Percentiles rank a stretch among this genome's conserved stretches.
phyloP scores from a whole-genome alignment of 139 green algal species.

The Micractinium conductrix region DNA sequence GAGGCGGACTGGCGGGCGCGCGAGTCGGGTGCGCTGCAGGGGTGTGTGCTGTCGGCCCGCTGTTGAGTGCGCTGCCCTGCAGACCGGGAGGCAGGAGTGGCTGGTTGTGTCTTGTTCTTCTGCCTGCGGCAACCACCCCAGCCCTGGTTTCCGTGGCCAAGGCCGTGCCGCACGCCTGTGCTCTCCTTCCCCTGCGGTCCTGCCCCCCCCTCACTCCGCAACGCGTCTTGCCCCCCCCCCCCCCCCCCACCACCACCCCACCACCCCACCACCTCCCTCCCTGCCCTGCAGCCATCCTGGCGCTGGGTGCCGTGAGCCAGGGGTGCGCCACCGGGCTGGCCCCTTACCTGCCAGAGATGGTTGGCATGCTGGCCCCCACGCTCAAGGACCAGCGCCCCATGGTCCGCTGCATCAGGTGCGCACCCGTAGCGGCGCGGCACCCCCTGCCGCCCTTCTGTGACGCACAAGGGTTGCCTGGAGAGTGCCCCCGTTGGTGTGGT shows the following conservation, averaged over 20 bases:
- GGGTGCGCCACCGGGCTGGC: constrained; percentile 86
- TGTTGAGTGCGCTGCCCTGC: too few relatives aligned
- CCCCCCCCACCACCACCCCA: neutral
- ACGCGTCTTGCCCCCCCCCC: neutral
- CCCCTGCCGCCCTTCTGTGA: too few relatives aligned
- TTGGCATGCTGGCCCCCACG: constrained; percentile 79
- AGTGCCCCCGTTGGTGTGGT: neutral
- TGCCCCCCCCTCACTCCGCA: neutral
- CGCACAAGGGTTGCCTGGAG: too few relatives aligned
- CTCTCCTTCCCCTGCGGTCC: too few relatives aligned
- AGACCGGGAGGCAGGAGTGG: too few relatives aligned
- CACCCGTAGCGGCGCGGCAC: too few relatives aligned
- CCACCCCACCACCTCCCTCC: constrained; percentile 61
- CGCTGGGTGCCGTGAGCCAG: constrained; percentile 90
- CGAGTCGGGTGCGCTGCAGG: constrained; percentile 12
- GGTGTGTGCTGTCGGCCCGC: neutral
- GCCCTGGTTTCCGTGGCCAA: too few relatives aligned
- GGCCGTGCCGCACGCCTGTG: too few relatives aligned
- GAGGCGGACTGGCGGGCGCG: constrained; percentile 24
- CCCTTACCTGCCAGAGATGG: constrained; percentile 78
- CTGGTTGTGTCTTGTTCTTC: neutral
- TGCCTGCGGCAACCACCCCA: neutral
- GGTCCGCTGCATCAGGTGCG: constrained; percentile 65
- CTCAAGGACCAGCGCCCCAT: constrained; percentile 81
- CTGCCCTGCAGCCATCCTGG: constrained; percentile 84